Percentiles rank a stretch among this genome's conserved stretches.
Conservation (phyloP, 768 basidiomycete genomes). For the Hypholoma sublateritium region DNA sequence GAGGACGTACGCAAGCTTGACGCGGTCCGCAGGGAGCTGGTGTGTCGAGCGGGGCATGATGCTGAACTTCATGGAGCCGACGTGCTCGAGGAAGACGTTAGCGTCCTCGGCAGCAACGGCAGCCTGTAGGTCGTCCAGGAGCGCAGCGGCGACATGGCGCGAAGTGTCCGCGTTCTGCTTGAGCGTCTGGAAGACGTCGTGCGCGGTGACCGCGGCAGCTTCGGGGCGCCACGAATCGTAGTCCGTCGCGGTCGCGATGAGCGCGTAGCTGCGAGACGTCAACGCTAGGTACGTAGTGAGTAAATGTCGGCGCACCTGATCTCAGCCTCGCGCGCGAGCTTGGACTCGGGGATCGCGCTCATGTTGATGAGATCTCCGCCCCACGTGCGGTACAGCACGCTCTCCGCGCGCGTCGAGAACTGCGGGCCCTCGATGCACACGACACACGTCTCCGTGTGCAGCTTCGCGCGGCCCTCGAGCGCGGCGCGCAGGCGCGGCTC, state of each 20-base stretch:
- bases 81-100: slow-evolving; percentile 60
- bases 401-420: slow-evolving; percentile 98
- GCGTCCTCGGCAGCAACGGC: slow-evolving; percentile 39
- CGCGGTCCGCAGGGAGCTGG: slow-evolving; percentile 56
- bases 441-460: slow-evolving; percentile 83
- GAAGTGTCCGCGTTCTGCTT: slow-evolving; percentile 85
- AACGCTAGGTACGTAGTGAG: too few relatives aligned
- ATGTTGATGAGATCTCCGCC: slow-evolving; percentile 96
- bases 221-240: slow-evolving; percentile 93
- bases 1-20: slow-evolving; percentile 74
- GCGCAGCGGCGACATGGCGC: slow-evolving; percentile 66
- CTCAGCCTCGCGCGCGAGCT: slow-evolving; percentile 94
- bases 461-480: slow-evolving; percentile 60
- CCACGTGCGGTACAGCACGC: slow-evolving; percentile 89
- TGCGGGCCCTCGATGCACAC: slow-evolving; percentile 98
- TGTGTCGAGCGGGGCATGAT: slow-evolving; percentile 72
- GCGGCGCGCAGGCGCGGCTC: slow-evolving; percentile 62
- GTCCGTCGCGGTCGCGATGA: slow-evolving; percentile 90
- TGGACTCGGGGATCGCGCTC: slow-evolving; percentile 96
- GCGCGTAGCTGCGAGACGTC: slow-evolving; percentile 66
- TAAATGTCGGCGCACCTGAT: slow-evolving; percentile 57
- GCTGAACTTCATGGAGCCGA: slow-evolving; percentile 81
- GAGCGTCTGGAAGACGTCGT: slow-evolving; percentile 89
- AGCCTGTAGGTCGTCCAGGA: slow-evolving; percentile 70
- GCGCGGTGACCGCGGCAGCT: slow-evolving; percentile 81